Base-by-base conservation (phyloP, 805 yeast species). In the Brettanomyces bruxellensis region DNA sequence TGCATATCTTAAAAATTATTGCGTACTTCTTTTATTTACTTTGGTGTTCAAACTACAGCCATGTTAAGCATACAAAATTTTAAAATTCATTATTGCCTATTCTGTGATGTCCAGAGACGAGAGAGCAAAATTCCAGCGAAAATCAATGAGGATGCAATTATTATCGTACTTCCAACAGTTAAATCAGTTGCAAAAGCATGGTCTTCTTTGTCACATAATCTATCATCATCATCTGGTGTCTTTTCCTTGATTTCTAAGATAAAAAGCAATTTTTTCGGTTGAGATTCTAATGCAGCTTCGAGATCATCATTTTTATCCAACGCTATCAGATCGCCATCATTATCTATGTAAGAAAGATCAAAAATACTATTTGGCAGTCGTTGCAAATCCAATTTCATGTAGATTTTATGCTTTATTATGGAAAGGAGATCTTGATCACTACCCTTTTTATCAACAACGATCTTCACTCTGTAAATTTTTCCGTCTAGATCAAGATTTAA, bases 331-430 rank as follows among this genome's bases (percentile, higher is more conserved):
- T 70, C 72, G 2, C 59, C 61, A 25, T 67, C 73, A 32, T 66
- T 68, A 45, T 71, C 74, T 13, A 60, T 51, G 47, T 69, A 71
- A 32, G 68, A 61, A 9, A 70, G 45, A 22, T 66, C 66, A 46
- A 62, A 56, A 12, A 32, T 11, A 1, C 36, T 37, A n/a, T 47
- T 50, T 1, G 48, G 39, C 14, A 50, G 45, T 24, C 55, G 38
- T 3, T 51, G 49, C 12, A 67, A n/a, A 51, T 54, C 56, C 13
- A 59, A 41, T 34, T 56, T 59, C 4, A 49, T 52, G 34, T 47
- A 46, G 40, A 56, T 50, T 32, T 53, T 52, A 3, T 51, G 43
- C 25, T 46, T 54, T 18, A 45, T 43, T 51, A 45, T 6, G 41
- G 48, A 4, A 30, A 43, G 39, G 13, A 45, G 38, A 24, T 48